phyloP scores from a whole-genome alignment of 768 basidiomycete species.

The Leccinum longicurvipes region DNA sequence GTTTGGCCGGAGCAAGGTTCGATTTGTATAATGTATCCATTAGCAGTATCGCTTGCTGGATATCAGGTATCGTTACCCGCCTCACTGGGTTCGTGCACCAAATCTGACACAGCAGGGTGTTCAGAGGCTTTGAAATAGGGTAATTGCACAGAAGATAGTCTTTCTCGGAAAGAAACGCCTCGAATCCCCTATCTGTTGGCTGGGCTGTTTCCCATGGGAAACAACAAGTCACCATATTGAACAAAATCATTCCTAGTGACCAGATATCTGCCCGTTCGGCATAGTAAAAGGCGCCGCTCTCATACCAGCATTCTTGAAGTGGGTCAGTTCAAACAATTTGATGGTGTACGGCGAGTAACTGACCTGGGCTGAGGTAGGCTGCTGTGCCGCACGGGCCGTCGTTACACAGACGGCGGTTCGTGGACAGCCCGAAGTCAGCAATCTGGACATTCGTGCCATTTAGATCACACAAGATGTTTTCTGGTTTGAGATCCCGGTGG shows the following conservation, averaged over 20 bases:
- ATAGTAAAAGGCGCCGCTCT: slow-evolving; percentile 26
- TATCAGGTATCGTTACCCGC: slow-evolving; percentile 18
- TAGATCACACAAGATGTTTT: slow-evolving; percentile 65
- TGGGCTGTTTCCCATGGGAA: slow-evolving; percentile 18
- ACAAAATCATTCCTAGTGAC: slow-evolving; percentile 77
- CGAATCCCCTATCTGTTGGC: background rate
- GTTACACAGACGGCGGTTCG: slow-evolving; percentile 37
- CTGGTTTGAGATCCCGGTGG: slow-evolving; percentile 87
- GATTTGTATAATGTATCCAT: slow-evolving; percentile 15
- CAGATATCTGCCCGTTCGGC: slow-evolving; percentile 50
- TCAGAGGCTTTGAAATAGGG: slow-evolving; percentile 11
- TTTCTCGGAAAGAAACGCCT: background rate
- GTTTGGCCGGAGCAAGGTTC: background rate
- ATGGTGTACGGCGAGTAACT: slow-evolving; percentile 19
- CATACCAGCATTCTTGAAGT: slow-evolving; percentile 53
- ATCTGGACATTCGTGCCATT: slow-evolving; percentile 54
- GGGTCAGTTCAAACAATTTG: slow-evolving; percentile 4
- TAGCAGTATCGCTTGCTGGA: slow-evolving; percentile 11
- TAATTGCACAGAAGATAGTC: slow-evolving; percentile 1
- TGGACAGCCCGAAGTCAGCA: slow-evolving; percentile 77
- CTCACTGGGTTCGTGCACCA: slow-evolving; percentile 12
- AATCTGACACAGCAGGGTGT: slow-evolving; percentile 7
- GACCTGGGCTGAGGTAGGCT: slow-evolving; percentile 72
- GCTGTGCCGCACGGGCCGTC: slow-evolving; percentile 60
- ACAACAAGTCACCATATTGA: slow-evolving; percentile 73